These are phyloP conservation scores for Verticillium dahliae DNA, from an alignment of 2,329 filamentous ascomycete species.

Conservation along the genomic window DNA sequence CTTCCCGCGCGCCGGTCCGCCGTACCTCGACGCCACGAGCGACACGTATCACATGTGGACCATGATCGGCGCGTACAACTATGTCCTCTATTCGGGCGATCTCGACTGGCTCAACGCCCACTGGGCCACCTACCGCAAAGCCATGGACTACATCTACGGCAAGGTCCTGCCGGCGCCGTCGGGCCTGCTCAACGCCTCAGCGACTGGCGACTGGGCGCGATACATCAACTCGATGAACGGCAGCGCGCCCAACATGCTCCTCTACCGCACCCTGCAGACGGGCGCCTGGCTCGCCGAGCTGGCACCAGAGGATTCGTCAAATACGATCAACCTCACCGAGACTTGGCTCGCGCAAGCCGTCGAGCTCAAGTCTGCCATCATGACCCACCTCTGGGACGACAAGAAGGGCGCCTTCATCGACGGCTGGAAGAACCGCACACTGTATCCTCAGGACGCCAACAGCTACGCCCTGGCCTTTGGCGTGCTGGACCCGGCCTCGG, in stretches of 20 bases:
- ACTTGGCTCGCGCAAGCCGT: conserved; percentile 33
- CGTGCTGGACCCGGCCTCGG: conserved; percentile 27
- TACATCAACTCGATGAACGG: conserved; percentile 40
- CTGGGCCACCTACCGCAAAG: conserved; percentile 24
- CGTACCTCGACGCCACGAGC: conserved; percentile 27
- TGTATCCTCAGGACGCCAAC: conserved; percentile 57
- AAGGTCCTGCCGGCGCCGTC: conserved; percentile 16
- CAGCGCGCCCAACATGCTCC: conserved; percentile 37
- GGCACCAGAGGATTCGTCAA: conserved; percentile 25
- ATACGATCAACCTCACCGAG: conserved; percentile 24
- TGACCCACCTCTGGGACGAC: conserved; percentile 40
- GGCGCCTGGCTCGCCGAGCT: conserved; percentile 43
- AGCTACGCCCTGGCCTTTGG: conserved; percentile 45
- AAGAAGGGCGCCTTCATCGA: conserved; percentile 44
- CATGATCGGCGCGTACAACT: conserved; percentile 50
- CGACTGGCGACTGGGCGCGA: conserved; percentile 43
- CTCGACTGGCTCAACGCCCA: conserved; percentile 10
- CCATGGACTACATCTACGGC: conserved; percentile 19
- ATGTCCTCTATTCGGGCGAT: conserved; percentile 37
- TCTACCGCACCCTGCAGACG: conserved; percentile 48
- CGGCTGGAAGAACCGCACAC: conserved; percentile 39
- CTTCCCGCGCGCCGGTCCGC: conserved; percentile 43
- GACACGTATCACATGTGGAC: conserved; percentile 30
- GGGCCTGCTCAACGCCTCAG: conserved; percentile 37
- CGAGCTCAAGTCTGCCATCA: conserved; percentile 35